Conservation (phyloP, 805 yeast genomes). For the Kodamaea hsintzibuensis region DNA sequence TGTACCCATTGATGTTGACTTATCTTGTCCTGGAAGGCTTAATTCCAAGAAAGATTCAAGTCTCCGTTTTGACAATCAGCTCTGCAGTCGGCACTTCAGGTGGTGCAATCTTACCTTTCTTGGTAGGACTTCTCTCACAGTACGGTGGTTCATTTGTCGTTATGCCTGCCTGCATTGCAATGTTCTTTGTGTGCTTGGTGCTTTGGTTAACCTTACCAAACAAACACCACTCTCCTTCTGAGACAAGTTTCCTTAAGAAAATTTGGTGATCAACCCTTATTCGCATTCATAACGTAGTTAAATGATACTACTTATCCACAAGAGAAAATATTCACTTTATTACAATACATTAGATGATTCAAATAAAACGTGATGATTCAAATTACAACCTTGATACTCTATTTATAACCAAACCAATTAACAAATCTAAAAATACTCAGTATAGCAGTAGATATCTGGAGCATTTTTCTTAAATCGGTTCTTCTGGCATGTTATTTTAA, state of each 20-base stretch:
- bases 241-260: neutral
- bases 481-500: conserved; percentile 31
- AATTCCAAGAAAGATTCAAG: conserved; percentile 53
- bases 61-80: conserved; percentile 49
- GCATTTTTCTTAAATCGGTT: conserved; percentile 26
- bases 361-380: too few species aligned
- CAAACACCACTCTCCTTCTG: neutral
- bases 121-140: conserved; percentile 52
- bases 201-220: conserved; percentile 22
- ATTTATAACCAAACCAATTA: too few species aligned
- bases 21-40: conserved; percentile 37
- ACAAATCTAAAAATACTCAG: conserved; percentile 29
- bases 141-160: conserved; percentile 48
- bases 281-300: neutral
- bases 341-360: too few species aligned
- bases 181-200: conserved; percentile 23
- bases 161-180: conserved; percentile 46
- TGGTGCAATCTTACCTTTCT: conserved; percentile 56
- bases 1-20: conserved; percentile 55
- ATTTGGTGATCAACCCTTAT: neutral
- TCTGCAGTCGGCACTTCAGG: conserved; percentile 60
- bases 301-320: too few species aligned
- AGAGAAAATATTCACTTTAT: too few species aligned
- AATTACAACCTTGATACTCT: too few species aligned
- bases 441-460: conserved; percentile 45